phyloP scores from a whole-genome alignment of 768 basidiomycete species.

The Clitopilus hobsonii region DNA sequence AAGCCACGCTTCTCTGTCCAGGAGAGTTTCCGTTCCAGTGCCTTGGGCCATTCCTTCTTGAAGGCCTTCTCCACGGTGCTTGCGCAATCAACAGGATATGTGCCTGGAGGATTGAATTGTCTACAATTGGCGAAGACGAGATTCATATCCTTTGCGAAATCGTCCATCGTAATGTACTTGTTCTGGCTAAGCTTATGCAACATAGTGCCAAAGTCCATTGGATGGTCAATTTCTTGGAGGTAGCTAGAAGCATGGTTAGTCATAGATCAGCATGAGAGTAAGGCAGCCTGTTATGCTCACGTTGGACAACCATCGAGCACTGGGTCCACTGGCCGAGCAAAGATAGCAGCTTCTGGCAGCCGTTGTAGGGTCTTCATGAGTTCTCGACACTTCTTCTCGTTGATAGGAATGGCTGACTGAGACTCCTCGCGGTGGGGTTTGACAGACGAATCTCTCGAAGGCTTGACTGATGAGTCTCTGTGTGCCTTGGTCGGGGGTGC shows the following conservation, averaged over 20 bases:
- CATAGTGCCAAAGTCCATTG: conserved; percentile 94
- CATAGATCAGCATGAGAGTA: background rate
- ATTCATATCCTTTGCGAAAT: conserved; percentile 74
- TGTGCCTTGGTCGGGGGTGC: conserved; percentile 36
- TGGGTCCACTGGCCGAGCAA: conserved; percentile 82
- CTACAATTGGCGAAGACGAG: conserved; percentile 88
- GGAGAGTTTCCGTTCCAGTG: conserved; percentile 64
- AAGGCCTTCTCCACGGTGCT: conserved; percentile 70
- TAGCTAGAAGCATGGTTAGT: conserved; percentile 50
- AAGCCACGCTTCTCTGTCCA: conserved; percentile 79
- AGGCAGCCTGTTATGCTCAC: conserved; percentile 42
- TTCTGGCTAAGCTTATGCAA: conserved; percentile 57
- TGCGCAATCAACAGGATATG: conserved; percentile 69
- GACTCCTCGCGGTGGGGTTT: conserved; percentile 5
- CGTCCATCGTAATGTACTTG: conserved; percentile 76
- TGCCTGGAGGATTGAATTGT: conserved; percentile 83
- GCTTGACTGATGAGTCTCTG: background rate
- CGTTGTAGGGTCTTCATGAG: conserved; percentile 56
- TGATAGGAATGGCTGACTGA: conserved; percentile 46
- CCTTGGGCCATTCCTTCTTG: conserved; percentile 85
- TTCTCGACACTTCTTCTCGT: conserved; percentile 81
- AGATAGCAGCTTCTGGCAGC: conserved; percentile 67
- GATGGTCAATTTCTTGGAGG: conserved; percentile 83
- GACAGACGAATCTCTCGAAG: background rate
- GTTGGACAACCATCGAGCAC: conserved; percentile 83